Conservation (phyloP, 495 filamentous ascomycete genomes). For the Entonaema liquescens region DNA sequence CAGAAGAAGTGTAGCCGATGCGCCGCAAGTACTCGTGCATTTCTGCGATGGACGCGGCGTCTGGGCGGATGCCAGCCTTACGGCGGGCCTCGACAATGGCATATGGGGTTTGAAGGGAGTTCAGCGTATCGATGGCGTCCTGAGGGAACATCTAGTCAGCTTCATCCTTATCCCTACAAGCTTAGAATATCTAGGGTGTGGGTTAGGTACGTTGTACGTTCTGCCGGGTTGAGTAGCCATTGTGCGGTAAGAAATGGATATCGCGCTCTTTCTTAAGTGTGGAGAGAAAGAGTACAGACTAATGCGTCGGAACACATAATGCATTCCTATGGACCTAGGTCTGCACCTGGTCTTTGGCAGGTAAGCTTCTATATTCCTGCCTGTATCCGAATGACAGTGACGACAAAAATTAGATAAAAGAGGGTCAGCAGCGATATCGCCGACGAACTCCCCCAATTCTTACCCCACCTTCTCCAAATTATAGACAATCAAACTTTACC, state of each 20-base stretch:
- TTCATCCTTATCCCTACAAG: not conserved
- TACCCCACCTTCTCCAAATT: conserved; percentile 26
- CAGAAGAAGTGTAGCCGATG: conserved; percentile 78
- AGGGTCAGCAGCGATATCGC: conserved; percentile 30
- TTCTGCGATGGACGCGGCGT: conserved; percentile 73
- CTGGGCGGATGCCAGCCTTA: conserved; percentile 71
- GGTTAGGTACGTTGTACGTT: conserved; percentile 40
- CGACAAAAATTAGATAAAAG: conserved; percentile 23
- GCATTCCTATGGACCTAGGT: conserved; percentile 37
- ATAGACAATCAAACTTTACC: not conserved
- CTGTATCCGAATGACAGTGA: conserved; percentile 6
- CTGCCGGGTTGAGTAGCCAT: conserved; percentile 39
- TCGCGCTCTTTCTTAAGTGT: conserved; percentile 16
- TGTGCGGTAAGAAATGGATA: conserved; percentile 29
- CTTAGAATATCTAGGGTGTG: conserved; percentile 6
- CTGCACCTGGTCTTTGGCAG: conserved; percentile 2
- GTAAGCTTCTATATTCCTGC: not conserved
- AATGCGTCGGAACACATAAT: conserved; percentile 44
- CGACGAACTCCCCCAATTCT: conserved; percentile 15
- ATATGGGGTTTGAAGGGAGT: conserved; percentile 89
- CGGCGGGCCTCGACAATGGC: conserved; percentile 77
- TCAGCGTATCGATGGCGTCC: conserved; percentile 87
- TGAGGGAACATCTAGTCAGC: conserved; percentile 47
- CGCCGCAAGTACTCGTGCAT: conserved; percentile 78
- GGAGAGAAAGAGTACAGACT: conserved; percentile 10